Base-by-base conservation (phyloP, 768 basidiomycete species). In the Rhodotorula graminis region DNA sequence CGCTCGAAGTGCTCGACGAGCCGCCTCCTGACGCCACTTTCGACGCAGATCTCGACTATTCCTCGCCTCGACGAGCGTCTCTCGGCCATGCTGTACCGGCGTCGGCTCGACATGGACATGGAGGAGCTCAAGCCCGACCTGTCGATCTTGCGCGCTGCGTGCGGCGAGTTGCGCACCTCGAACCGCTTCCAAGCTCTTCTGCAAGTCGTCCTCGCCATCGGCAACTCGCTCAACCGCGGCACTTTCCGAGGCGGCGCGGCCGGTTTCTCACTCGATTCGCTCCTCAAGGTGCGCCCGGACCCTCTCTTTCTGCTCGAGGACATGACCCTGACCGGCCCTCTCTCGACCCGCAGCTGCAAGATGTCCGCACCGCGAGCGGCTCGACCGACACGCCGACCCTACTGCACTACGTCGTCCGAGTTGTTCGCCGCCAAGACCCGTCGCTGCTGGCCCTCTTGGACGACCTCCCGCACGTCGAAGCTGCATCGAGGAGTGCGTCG, bases 101-200 rank as follows among this genome's bases (percentile, higher is more conserved):
- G 87, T n/a, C 88, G 87, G 74, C 84, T 95, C 23, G 90, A 93
- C 61, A 79, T 92, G 57, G 91, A 92, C 55, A 84, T 93, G 47
- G 90, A 88, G 70, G 93, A 97, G 82, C 84, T 90, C 50, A 85
- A 89, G 31, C 91, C 91, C 0, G 92, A 95, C 71, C 80, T 97
- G 21, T 85, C 88, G 75, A 88, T 87, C 16, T 77, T 95, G 31
- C 85, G 87, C 55, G 85, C 85, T 66, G 92, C 91, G 0, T 88
- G 86, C 52, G 82, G 83, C 27, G 90, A 95, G 79, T 80, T 95
- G 37, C 86, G 85, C 31, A 79, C 82, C 3, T 91, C 90, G 4
- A 61, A 68, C 12, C 85, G 84, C 73, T 90, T 95, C 81, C 89
- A 87, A 80, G 83, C 84, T 61, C 85, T 89, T 3, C 82, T 96